Percentiles rank a stretch among this genome's conserved stretches.
These are phyloP conservation scores for Irpex sp. DNA, from an alignment of 1,284 basidiomycete genomes.

Conservation along the genomic window DNA sequence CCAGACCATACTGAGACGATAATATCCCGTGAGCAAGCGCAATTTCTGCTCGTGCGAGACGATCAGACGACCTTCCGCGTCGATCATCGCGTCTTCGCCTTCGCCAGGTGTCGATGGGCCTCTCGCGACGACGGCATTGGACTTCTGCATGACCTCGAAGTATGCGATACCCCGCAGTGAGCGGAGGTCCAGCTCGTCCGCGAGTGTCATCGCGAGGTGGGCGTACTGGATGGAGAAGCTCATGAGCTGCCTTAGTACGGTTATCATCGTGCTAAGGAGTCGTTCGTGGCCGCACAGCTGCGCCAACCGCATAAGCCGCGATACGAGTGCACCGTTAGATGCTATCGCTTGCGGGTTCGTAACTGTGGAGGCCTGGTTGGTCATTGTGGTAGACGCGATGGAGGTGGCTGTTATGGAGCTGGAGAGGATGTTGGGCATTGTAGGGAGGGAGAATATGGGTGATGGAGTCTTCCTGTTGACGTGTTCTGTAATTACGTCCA, in stretches of 20 bases:
- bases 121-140: constrained; percentile 38
- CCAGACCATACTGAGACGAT: constrained; percentile 60
- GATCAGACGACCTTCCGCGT: constrained; percentile 39
- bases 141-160: constrained; percentile 64
- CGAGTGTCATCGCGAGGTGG: constrained; percentile 64
- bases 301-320: constrained; percentile 57
- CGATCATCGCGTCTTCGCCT: constrained; percentile 22
- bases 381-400: constrained; percentile 22
- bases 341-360: constrained; percentile 9
- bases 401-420: constrained; percentile 17
- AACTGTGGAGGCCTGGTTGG: constrained; percentile 11
- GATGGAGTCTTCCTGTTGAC: constrained; percentile 53
- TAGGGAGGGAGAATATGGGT: constrained; percentile 41
- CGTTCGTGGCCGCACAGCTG: constrained; percentile 58
- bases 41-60: constrained; percentile 54
- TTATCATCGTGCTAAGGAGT: constrained; percentile 54
- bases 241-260: constrained; percentile 55
- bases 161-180: constrained; percentile 59
- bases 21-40: constrained; percentile 61
- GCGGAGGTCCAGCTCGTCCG: constrained; percentile 59
- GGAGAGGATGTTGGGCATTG: constrained; percentile 5
- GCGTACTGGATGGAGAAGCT: constrained; percentile 52
- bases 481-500: constrained; percentile 61
- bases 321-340: constrained; percentile 42
- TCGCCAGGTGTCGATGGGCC: constrained; percentile 8